Base-by-base conservation (phyloP, 2,329 filamentous ascomycete genomes). In the Ophiocordyceps camponoti-saundersi region DNA sequence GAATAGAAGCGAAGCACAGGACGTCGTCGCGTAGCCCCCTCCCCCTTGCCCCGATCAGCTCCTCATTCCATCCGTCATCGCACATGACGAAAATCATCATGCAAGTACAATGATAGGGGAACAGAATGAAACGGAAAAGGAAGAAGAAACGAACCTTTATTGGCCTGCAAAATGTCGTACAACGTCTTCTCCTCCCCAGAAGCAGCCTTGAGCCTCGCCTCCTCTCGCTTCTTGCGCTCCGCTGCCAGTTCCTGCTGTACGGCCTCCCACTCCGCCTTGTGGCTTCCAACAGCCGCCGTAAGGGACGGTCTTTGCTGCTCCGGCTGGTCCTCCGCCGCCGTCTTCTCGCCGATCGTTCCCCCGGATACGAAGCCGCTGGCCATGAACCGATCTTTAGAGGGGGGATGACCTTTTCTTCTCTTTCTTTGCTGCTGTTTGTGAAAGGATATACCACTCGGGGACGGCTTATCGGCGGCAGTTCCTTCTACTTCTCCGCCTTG, bases 151-250 rank as follows among this genome's bases (percentile, higher is more conserved):
- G 34, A 22, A 82, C 80, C 81, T 76, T 89, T 90, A 63, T 92
- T 92, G 42, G 81, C 85, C 64, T 90, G 81, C 46, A 92, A 63
- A 2, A 84, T 72, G 42, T 89, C 85, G 59, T 73, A 92, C 26
- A 92, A 68, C 46, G 72, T 80, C 62, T 73, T 79, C 53, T 81
- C 75, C 32, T 61, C 59, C 44, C 62, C 64, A 20, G 64, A 59
- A 2, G 65, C 67, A 34, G 61, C 62, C 50, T 60, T 57, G 15
- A 65, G 61, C 48, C 69, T 65, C 49, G 70, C 63, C 47, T 75
- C 72, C 29, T 73, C 70, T 49, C 77, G 72, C 48, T 66, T 65
- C 51, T 63, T 65, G 39, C 77, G 69, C 51, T 79, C 73, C 12
- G 71, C 72, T 18, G 82, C 80, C 18, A 88, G 69, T 51, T 82